Evolutionary conservation across 2,329 filamentous ascomycete species (phyloP), one percentile per base, ranked within the genome.

Genomic region (Podosphaera aphanis): DNA sequence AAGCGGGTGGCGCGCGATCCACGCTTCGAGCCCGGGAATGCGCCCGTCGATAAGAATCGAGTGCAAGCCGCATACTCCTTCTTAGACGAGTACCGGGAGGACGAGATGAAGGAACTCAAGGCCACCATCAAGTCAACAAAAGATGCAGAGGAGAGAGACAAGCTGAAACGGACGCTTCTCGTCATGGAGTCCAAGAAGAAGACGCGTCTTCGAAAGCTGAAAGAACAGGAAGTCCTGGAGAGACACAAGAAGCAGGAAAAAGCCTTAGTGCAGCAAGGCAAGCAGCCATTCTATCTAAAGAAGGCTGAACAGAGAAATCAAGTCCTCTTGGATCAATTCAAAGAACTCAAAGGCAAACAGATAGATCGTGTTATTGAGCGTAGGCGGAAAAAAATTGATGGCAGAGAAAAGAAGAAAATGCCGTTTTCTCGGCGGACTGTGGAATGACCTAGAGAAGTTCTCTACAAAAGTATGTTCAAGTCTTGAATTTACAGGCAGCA

Each of bases 241-340:
- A 76, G 80, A 61, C 86, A 95, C 64, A 74, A 80, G 57, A 73
- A 73, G 63, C 70, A 77, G 60, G 90, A 98, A 68, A 85, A 83
- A 64, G 80, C 86, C 60, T 65, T 82, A 49, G 77, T 95, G 44
- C 76, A 76, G 55, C 74, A 92, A 64, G 90, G 90, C 49, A 94
- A 94, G 74, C 75, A 72, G 59, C 88, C 90, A 0, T 98, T 85
- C 64, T 95, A 83, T 63, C 66, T 95, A 56, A 98, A 98, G 73
- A 79, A 78, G 66, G 76, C 77, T 57, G 88, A 94, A 64, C 74
- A 90, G 67, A 93, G 90, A 77, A 84, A 88, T 68, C 68, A 79
- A 62, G 68, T 85, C 47, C 66, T 94, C 50, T 67, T 82, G 57
- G 78, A 90, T 55, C 75, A 79, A 59, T 94, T 82, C 62, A 72